Base-by-base conservation (phyloP, 768 basidiomycete species). In the Hericium rajendrae region DNA sequence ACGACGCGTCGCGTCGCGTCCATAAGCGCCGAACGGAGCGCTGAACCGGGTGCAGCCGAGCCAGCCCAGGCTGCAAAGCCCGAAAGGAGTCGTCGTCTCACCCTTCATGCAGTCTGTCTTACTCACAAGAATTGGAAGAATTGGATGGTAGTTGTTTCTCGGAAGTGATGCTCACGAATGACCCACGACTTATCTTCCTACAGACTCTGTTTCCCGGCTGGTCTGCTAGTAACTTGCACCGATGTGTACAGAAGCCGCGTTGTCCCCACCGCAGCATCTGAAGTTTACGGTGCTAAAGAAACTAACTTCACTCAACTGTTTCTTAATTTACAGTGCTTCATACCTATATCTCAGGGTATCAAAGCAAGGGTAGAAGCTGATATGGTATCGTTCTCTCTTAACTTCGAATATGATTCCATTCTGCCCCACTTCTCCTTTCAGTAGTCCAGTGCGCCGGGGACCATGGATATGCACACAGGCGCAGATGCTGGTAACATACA, bases 201-300 rank as follows among this genome's bases (percentile, higher is more conserved):
- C 3, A 41, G 13, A 24, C 8, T 46, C 40, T 43, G 16, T 56
- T 38, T 51, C 20, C 54, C 16, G 39, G 28, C 22, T 38, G 48
- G 37, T 53, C 38, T 40, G 26, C 26, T 26, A 26, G 26, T 26
- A 40, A 28, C 24, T 20, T 11, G 56, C 61, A 51, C 57, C 50
- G 41, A 46, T 59, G 71, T 71, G 71, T 72, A 72, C 71, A 72
- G 69, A 67, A 65, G 66, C 67, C 67, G 68, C 63, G 69, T 46
- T 53, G 49, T 49, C 52, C 59, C 62, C 56, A 68, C 69, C 65
- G 66, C 68, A 64, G 67, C 67, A 56, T 70, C 70, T 72, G 71
- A 72, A 71, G 69, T 67, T 59, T 52, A 50, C 55, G 59, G 68
- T 72, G 71, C 71, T 61, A 72, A 41, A 72, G 22, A 51, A 46